A percentile compares a stretch with the other conserved stretches of the same genome.
Conservation (phyloP, 2,329 filamentous ascomycete species). For the Juglanconis oblonga region DNA sequence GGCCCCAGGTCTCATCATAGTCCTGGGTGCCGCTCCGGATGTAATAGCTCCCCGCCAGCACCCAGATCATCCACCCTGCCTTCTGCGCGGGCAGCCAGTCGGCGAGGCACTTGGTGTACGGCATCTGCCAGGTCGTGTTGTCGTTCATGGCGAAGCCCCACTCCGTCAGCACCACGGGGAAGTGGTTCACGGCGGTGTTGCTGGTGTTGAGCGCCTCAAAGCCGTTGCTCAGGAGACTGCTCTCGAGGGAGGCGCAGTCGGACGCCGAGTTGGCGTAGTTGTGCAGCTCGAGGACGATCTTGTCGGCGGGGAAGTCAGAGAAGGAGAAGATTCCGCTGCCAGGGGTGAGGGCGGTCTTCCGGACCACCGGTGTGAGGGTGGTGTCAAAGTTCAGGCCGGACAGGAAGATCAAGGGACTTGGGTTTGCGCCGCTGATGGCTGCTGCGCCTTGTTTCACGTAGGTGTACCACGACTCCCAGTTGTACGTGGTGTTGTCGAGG, state of each 20-base stretch:
- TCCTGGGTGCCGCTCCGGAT: slow-evolving; percentile 50
- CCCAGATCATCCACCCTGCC: slow-evolving; percentile 58
- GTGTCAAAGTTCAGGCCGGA: slow-evolving; percentile 50
- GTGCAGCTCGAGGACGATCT: slow-evolving; percentile 49
- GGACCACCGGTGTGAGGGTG: slow-evolving; percentile 38
- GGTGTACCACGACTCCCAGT: slow-evolving; percentile 46
- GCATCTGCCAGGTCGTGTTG: slow-evolving; percentile 39
- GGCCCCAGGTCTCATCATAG: slow-evolving; percentile 56
- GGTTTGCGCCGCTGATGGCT: slow-evolving; percentile 42
- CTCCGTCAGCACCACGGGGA: slow-evolving; percentile 52
- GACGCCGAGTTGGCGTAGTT: slow-evolving; percentile 43
- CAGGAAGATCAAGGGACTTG: slow-evolving; percentile 45
- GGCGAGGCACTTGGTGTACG: slow-evolving; percentile 52
- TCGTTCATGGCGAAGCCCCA: slow-evolving; percentile 50
- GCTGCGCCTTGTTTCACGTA: slow-evolving; percentile 39
- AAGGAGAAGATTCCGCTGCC: slow-evolving; percentile 35
- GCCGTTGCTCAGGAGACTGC: slow-evolving; percentile 39
- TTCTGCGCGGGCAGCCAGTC: slow-evolving; percentile 45
- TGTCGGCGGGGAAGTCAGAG: slow-evolving; percentile 38
- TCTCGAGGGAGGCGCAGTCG: slow-evolving; percentile 37
- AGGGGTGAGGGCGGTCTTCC: slow-evolving; percentile 38
- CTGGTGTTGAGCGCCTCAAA: slow-evolving; percentile 38
- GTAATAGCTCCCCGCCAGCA: slow-evolving; percentile 58
- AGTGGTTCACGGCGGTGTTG: slow-evolving; percentile 28
- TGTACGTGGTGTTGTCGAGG: slow-evolving; percentile 33